Evolutionary conservation across 2,329 filamentous ascomycete species (phyloP).

Genomic region (Arachnomyces sp.): DNA sequence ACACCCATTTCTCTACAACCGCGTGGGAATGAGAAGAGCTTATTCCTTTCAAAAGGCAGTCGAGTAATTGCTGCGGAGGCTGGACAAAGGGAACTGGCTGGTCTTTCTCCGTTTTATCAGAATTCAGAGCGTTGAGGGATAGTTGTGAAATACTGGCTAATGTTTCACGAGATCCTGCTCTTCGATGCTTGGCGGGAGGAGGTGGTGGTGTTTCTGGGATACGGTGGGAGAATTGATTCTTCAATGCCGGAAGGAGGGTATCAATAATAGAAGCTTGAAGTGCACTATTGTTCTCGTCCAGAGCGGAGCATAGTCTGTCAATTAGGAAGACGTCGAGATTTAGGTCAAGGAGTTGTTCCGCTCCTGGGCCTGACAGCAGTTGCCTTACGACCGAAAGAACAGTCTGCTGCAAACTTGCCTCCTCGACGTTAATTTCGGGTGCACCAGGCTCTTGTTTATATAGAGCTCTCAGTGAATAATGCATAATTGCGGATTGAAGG

Average conservation of each 20-base stretch:
- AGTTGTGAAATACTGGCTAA: constrained; percentile 34
- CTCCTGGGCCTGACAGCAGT: constrained; percentile 31
- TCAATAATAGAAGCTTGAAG: constrained; percentile 72
- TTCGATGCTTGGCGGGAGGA: constrained; percentile 26
- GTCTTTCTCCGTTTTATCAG: constrained; percentile 35
- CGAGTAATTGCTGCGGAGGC: constrained; percentile 59
- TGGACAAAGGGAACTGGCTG: constrained; percentile 24
- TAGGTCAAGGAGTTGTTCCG: constrained; percentile 30
- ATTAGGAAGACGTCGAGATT: constrained; percentile 65
- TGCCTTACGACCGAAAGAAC: constrained; percentile 57
- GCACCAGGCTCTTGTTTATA: background rate
- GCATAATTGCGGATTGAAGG: constrained; percentile 10
- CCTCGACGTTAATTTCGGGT: constrained; percentile 39
- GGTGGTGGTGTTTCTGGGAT: constrained; percentile 21
- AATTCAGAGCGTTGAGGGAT: constrained; percentile 37
- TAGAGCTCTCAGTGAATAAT: constrained; percentile 8
- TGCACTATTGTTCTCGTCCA: constrained; percentile 56
- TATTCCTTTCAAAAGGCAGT: constrained; percentile 74
- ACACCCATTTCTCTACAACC: constrained; percentile 85
- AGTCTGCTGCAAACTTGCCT: constrained; percentile 61
- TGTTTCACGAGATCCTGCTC: constrained; percentile 32
- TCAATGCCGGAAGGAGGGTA: constrained; percentile 65
- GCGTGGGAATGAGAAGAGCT: constrained; percentile 63
- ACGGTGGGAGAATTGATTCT: constrained; percentile 42
- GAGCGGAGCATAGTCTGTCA: constrained; percentile 54